Evolutionary conservation across 257 asterid genomes (phyloP), one percentile per base, ranked within the genome.

Genomic region (Fraxinus americana): DNA sequence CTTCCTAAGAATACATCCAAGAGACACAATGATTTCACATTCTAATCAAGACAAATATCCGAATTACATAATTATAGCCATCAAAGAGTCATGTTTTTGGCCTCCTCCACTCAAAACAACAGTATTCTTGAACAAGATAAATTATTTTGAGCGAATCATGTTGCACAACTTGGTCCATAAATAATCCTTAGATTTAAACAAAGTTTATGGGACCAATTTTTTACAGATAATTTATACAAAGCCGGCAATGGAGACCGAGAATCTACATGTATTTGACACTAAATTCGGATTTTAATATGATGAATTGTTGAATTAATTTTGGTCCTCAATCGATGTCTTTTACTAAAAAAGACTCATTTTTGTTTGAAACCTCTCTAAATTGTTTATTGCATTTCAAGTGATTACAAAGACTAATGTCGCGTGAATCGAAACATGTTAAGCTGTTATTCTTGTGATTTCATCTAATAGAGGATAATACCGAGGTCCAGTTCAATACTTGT

Each of bases 331-430:
- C 4, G 2, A 36, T 54, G 21, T 38, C 8, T 29, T 43, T 21
- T 4, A 23, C 43, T 41, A 14, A 43, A 43, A 43, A 43, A 1
- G 27, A 43, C 17, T 43, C 16, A 10, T 41, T 32, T 39, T 13
- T 45, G 52, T 45, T 43, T 43, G 52, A 43, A 43, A 2, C 52
- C 0, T 41, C 17, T 2, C 52, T 8, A 50, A 73, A 50, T 73
- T 30, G 0, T 25, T 72, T 27, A 48, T 5, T 38, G n/a, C 14
- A 43, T 39, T 43, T 27, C 17, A 13, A 32, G 67, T 29, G 45
- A 73, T 7, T 32, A 54, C 11, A 45, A 69, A 77, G 76, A 81
- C 73, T 21, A 63, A 69, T 77, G 79, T 27, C 65, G 17, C 74
- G 25, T 59, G 45, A 70, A 65, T 73, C 73, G 41, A 73, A 61